Conservation (phyloP, 345 rosid genomes). For the Angophora floribunda region DNA sequence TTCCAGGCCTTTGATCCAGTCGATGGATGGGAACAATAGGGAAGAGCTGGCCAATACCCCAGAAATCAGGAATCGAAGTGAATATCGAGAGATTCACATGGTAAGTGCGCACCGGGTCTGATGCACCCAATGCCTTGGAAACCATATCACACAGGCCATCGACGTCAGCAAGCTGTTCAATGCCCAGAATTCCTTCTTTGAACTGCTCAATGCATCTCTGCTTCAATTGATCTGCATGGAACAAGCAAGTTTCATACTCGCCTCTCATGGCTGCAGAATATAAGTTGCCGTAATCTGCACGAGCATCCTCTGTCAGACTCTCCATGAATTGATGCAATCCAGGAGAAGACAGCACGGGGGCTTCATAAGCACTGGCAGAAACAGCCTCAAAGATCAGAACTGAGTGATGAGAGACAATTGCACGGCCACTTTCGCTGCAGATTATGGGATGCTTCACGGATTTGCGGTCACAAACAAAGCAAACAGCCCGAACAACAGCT, state of each 20-base stretch:
- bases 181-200: conserved; percentile 65
- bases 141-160: conserved; percentile 81
- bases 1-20: conserved; percentile 60
- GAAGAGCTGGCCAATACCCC: conserved; percentile 91
- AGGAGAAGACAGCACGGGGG: conserved; percentile 11
- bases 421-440: conserved; percentile 90
- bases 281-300: conserved; percentile 40
- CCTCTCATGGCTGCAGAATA: conserved; percentile 47
- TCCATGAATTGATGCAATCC: conserved; percentile 50
- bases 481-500: conserved; percentile 65
- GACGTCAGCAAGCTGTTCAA: conserved; percentile 77
- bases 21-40: conserved; percentile 89
- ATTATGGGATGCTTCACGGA: conserved; percentile 71
- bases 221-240: conserved; percentile 71
- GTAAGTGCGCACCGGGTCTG: conserved; percentile 55
- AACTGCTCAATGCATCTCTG: conserved; percentile 75
- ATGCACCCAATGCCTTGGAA: conserved; percentile 35
- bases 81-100: conserved; percentile 79
- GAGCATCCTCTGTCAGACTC: conserved; percentile 57
- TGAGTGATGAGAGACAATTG: conserved; percentile 88
- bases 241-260: conserved; percentile 56
- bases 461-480: conserved; percentile 58
- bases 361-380: conserved; percentile 16
- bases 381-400: conserved; percentile 76
- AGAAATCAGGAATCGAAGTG: conserved; percentile 95